Conservation (phyloP, 2,329 filamentous ascomycete genomes). For the Fusarium sp. region DNA sequence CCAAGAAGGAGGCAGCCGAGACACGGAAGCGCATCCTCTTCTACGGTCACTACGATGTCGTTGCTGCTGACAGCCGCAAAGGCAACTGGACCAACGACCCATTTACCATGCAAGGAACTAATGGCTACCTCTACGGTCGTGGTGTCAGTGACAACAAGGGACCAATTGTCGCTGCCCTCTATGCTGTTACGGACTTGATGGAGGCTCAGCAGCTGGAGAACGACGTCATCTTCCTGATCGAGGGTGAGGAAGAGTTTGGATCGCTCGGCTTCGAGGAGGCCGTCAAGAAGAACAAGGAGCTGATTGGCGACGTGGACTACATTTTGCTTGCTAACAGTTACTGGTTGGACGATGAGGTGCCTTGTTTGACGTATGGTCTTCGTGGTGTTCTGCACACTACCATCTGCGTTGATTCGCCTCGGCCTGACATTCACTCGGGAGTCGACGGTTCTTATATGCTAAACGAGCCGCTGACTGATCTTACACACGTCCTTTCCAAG, state of each 20-base stretch:
- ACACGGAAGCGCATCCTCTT: slow-evolving; percentile 90
- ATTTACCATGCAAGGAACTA: slow-evolving; percentile 88
- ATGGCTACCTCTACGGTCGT: slow-evolving; percentile 93
- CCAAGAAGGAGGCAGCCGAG: slow-evolving; percentile 73
- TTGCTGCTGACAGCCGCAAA: slow-evolving; percentile 85
- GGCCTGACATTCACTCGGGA: slow-evolving; percentile 92
- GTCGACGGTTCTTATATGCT: slow-evolving; percentile 94
- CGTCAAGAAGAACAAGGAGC: slow-evolving; percentile 80
- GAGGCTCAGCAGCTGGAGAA: slow-evolving; percentile 86
- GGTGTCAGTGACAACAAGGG: slow-evolving; percentile 99
- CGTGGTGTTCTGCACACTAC: slow-evolving; percentile 95
- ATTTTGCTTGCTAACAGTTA: slow-evolving; percentile 97
- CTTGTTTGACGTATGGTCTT: slow-evolving; percentile 93
- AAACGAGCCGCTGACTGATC: slow-evolving; percentile 91
- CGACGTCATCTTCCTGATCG: slow-evolving; percentile 93
- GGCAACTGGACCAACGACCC: slow-evolving; percentile 90
- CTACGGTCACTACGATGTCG: slow-evolving; percentile 98
- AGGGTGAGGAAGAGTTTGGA: slow-evolving; percentile 96
- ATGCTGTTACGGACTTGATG: slow-evolving; percentile 89
- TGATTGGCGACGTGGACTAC: slow-evolving; percentile 93
- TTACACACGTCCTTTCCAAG: slow-evolving; percentile 84
- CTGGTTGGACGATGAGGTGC: slow-evolving; percentile 96
- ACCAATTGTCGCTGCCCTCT: slow-evolving; percentile 92
- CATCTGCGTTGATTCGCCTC: slow-evolving; percentile 84
- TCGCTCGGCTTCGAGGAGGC: slow-evolving; percentile 91